Evolutionary conservation across 1,139 yeast genomes (phyloP), one percentile per base, ranked within the genome.

Genomic region (Kodamaea fungicola): DNA sequence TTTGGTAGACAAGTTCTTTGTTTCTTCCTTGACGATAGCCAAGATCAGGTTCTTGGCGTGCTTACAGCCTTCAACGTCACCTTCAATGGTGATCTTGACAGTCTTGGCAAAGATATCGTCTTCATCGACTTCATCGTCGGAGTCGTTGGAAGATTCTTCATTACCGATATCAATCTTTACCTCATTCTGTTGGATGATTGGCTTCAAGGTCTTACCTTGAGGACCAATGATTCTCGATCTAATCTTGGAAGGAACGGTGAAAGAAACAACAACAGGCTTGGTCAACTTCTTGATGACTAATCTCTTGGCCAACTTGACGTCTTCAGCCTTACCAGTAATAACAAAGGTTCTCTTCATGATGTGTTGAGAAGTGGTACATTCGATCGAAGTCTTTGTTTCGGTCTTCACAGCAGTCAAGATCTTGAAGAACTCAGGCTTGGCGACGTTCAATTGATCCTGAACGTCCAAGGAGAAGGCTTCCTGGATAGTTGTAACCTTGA

Each of bases 141-240:
- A 44, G 23, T 48, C 57, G 42, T 50, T 55, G 16, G 45, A 44
- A 21, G 41, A 61, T 35, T 67, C 74, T 26, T 61, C 62, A 52
- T 67, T 76, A 19, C 81, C 82, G 52, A 92, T 79, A 53, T 89
- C 89, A 55, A 92, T 77, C 51, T 73, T 83, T 39, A 87, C 88
- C 38, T 79, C 85, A 44, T 85, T 75, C 33, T 77, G 71, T 39
- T 75, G 83, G 40, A 85, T 74, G 50, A 94, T 86, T 42, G 92
- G 89, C 55, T 80, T 85, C 61, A 94, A 77, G 45, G 74, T 84
- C 49, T 76, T 76, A 54, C 98, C 99, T 59, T 83, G 86, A 33
- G 92, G 76, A 41, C 99, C 99, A 63, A 94, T 89, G 45, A 94
- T 78, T 41, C 78, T 76, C 3, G 95, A 76, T 60, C 96, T 79